Evolutionary conservation across 2,329 filamentous ascomycete species (phyloP).

Genomic region (Cryphonectria naterciae): DNA sequence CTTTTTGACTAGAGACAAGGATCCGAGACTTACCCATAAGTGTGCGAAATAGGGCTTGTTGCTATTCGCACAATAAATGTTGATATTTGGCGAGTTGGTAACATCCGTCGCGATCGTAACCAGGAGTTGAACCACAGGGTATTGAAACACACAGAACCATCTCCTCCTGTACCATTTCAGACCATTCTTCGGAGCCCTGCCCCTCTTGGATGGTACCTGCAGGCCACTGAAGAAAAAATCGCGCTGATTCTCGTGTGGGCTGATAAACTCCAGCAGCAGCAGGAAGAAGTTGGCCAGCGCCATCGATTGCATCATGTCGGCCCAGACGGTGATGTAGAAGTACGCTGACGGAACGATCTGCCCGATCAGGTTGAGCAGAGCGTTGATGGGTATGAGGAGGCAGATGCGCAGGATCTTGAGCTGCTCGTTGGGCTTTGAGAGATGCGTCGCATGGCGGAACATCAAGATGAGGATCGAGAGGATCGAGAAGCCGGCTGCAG

Average conservation of each 20-base stretch:
- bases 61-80: conserved; percentile 38
- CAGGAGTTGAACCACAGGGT: conserved; percentile 40
- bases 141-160: conserved; percentile 46
- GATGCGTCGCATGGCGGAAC: conserved; percentile 32
- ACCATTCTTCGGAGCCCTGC: conserved; percentile 33
- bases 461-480: conserved; percentile 24
- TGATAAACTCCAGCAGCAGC: conserved; percentile 47
- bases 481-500: conserved; percentile 23
- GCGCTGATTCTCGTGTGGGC: conserved; percentile 38
- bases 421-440: conserved; percentile 47
- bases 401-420: conserved; percentile 48
- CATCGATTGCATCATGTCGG: conserved; percentile 44
- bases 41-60: conserved; percentile 38
- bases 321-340: conserved; percentile 45
- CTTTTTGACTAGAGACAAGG: not conserved
- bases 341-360: conserved; percentile 43
- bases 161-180: conserved; percentile 40
- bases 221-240: conserved; percentile 44
- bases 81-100: conserved; percentile 33
- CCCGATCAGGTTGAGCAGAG: conserved; percentile 44
- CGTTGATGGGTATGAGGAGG: conserved; percentile 45
- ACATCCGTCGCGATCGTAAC: conserved; percentile 47
- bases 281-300: conserved; percentile 49
- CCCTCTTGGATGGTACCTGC: conserved; percentile 36
- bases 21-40: conserved; percentile 33